A percentile compares a stretch with the other conserved stretches of the same genome.
phyloP scores from a whole-genome alignment of 495 filamentous ascomycete species.

The Trichoderma orchidacearum region DNA sequence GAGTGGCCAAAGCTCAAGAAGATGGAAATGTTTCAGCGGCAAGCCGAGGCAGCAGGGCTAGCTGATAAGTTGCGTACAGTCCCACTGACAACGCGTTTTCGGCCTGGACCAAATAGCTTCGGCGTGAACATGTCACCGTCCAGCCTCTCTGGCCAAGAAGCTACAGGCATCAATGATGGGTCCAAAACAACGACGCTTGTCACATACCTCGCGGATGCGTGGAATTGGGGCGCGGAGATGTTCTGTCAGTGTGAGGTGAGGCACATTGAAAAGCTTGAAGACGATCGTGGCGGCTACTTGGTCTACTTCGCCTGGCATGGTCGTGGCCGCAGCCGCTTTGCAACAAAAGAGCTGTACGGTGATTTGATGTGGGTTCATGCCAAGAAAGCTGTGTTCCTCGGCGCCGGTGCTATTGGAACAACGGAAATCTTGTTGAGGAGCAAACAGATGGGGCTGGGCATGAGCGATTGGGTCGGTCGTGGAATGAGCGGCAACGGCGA shows the following conservation, averaged over 20 bases:
- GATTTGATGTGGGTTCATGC: conserved; percentile 61
- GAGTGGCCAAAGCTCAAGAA: conserved; percentile 42
- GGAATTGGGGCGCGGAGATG: conserved; percentile 63
- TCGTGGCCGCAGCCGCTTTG: conserved; percentile 40
- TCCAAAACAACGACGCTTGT: conserved; percentile 52
- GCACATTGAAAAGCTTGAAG: conserved; percentile 40
- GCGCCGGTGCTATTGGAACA: conserved; percentile 45
- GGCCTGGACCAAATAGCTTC: conserved; percentile 41
- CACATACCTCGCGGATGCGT: conserved; percentile 57
- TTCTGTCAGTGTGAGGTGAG: conserved; percentile 61
- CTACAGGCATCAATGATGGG: conserved; percentile 52
- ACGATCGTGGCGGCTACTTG: conserved; percentile 38
- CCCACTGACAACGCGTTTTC: conserved; percentile 49
- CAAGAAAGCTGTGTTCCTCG: conserved; percentile 44
- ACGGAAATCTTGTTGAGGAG: conserved; percentile 56
- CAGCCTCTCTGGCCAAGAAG: conserved; percentile 44
- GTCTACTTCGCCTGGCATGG: conserved; percentile 56
- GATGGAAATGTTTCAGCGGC: conserved; percentile 39
- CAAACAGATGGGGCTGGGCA: conserved; percentile 40
- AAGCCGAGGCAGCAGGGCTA: conserved; percentile 36
- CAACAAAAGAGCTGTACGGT: conserved; percentile 35
- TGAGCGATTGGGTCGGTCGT: conserved; percentile 43
- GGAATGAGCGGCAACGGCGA: conserved; percentile 59
- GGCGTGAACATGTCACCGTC: conserved; percentile 50
- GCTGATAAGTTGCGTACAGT: conserved; percentile 40